phyloP scores from a whole-genome alignment of 148 eudicot genomes.

The Suaeda aralocaspica region DNA sequence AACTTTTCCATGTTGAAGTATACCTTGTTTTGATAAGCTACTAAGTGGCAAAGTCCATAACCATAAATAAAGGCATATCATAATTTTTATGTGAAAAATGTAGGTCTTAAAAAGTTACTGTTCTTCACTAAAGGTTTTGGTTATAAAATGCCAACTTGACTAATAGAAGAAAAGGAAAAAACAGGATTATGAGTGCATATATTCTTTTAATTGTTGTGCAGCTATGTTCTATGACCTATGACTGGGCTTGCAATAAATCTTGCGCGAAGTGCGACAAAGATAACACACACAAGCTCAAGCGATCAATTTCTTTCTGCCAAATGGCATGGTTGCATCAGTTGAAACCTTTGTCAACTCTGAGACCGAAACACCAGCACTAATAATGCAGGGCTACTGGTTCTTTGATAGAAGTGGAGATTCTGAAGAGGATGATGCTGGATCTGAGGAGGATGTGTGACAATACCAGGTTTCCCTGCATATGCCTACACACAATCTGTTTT shows the following conservation, averaged over 20 bases:
- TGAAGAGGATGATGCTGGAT: slow-evolving; percentile 61
- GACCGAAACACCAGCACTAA: slow-evolving; percentile 44
- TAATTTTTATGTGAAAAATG: too few species aligned
- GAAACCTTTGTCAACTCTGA: slow-evolving; percentile 63
- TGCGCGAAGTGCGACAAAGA: slow-evolving; percentile 84
- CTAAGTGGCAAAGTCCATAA: too few species aligned
- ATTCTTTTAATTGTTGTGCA: slow-evolving; percentile 25
- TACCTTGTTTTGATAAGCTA: too few species aligned
- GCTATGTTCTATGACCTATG: slow-evolving; percentile 72
- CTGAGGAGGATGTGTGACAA: slow-evolving; percentile 82
- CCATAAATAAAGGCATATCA: too few species aligned
- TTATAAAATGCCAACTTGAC: neutral
- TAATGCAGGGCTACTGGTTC: slow-evolving; percentile 14
- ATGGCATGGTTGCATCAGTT: slow-evolving; percentile 91
- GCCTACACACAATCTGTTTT: slow-evolving; percentile 70
- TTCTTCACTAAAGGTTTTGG: neutral
- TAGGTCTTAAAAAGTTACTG: neutral
- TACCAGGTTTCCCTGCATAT: slow-evolving; percentile 58
- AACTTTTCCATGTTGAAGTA: too few species aligned
- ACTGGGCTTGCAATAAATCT: slow-evolving; percentile 69
- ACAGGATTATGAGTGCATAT: neutral
- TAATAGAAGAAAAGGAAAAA: neutral
- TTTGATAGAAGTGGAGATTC: slow-evolving; percentile 24
- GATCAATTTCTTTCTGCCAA: slow-evolving; percentile 76
- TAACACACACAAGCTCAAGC: slow-evolving; percentile 93